phyloP scores from a whole-genome alignment of 768 basidiomycete species.

The Pulveroboletus ravenelii region DNA sequence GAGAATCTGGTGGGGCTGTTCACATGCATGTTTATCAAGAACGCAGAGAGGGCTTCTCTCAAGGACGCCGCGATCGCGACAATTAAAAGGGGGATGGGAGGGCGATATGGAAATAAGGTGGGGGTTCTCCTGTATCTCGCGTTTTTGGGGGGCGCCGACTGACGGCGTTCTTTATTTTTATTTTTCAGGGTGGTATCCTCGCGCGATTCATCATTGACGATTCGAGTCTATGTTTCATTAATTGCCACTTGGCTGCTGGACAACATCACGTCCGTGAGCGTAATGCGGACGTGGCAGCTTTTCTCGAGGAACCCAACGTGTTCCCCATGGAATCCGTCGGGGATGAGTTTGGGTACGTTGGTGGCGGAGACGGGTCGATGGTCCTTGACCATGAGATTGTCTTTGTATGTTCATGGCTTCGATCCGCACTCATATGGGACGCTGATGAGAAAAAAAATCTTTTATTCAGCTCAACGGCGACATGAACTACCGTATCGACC shows the following conservation, averaged over 20 bases:
- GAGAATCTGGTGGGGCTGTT: conserved; percentile 91
- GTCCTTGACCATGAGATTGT: conserved; percentile 94
- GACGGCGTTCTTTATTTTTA: background rate
- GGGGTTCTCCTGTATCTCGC: conserved; percentile 11
- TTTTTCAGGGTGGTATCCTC: conserved; percentile 77
- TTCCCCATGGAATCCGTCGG: conserved; percentile 50
- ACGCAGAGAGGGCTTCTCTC: conserved; percentile 52
- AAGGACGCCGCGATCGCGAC: conserved; percentile 72
- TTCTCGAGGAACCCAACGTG: conserved; percentile 76
- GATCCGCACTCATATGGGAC: background rate
- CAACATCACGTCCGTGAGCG: conserved; percentile 77
- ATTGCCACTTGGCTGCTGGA: conserved; percentile 96
- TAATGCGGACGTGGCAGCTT: conserved; percentile 82
- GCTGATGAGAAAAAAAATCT: background rate
- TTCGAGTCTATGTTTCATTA: conserved; percentile 91
- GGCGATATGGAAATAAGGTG: conserved; percentile 94
- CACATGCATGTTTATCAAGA: conserved; percentile 68
- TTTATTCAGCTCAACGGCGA: conserved; percentile 74
- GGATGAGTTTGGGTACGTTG: conserved; percentile 67
- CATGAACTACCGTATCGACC: conserved; percentile 96
- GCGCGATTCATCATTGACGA: conserved; percentile 87
- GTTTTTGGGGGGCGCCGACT: background rate
- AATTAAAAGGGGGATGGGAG: conserved; percentile 89
- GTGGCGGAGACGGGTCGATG: conserved; percentile 91
- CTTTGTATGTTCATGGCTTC: conserved; percentile 44